Evolutionary conservation across 495 filamentous ascomycete genomes (phyloP), one percentile per base, ranked within the genome.

Genomic region (Penicillium crystallinum): DNA sequence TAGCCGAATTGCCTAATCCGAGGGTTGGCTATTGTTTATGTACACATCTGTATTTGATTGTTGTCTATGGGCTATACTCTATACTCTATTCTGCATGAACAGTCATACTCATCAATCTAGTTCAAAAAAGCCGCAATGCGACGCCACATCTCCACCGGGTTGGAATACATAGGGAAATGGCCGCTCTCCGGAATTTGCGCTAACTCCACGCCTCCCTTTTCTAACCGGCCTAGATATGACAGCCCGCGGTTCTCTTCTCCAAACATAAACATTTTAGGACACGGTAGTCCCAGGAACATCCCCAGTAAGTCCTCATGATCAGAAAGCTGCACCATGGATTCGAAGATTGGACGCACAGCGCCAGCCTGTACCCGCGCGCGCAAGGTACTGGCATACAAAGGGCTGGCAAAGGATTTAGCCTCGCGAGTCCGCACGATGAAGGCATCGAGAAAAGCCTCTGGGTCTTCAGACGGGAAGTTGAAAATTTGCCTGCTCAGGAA

Each of bases 161-260:
- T 66, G 2, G 66, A 63, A 52, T 68, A 68, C 66, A 68, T 68
- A 5, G 65, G 65, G 35, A 68, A 68, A 61, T 66, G 61, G 10
- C 63, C 65, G 49, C 55, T 54, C 8, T 43, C 46, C 31, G 36
- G 12, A 25, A 68, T 66, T 37, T 57, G 23, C 35, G 63, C 65
- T 51, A 68, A 55, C 35, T 64, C 63, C 22, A 68, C 63, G 0
- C 55, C 55, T n/a, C 55, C 53, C 44, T 52, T 43, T 49, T 52
- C 41, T 31, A 66, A 43, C 34, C 37, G 23, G 2, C 38, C 18
- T 31, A 68, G 30, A 56, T 68, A 66, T 11, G 63, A 64, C 14
- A 66, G 41, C 2, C 46, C 49, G 1, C 43, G 30, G 36, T 59
- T 62, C 54, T 64, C 53, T 42, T 62, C 59, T 0, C 63, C 61